Conservation (phyloP, 441 rosid species). For the Geranium incanum region DNA sequence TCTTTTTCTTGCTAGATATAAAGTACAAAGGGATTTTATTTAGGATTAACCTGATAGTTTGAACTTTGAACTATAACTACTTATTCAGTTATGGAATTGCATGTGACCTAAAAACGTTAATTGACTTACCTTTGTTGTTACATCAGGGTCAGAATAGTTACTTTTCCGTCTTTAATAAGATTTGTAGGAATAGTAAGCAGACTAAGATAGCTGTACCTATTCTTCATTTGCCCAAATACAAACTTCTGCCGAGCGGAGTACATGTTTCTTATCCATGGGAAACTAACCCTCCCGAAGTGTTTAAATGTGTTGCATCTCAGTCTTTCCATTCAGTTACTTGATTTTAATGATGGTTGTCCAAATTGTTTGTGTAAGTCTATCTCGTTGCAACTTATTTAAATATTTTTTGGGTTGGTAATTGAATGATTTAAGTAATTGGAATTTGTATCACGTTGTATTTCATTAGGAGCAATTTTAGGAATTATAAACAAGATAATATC, state of each 20-base stretch:
- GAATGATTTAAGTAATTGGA: not conserved
- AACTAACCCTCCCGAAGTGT: not conserved
- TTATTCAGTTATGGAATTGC: not conserved
- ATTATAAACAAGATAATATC: constrained; percentile 3
- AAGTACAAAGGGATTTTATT: not conserved
- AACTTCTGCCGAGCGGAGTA: not conserved
- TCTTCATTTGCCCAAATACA: not conserved
- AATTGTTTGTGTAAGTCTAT: not conserved
- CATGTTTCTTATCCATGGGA: not conserved
- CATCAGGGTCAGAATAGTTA: not conserved
- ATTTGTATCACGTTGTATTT: not conserved
- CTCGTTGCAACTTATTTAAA: not conserved
- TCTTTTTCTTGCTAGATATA: not conserved
- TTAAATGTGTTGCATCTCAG: not conserved
- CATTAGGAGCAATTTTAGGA: not conserved
- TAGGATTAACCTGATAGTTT: not conserved
- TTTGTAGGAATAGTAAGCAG: not conserved
- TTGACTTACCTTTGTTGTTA: not conserved
- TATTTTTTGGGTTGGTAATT: not conserved
- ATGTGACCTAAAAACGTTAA: not conserved
- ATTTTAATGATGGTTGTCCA: not conserved
- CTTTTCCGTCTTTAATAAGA: not conserved
- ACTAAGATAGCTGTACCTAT: not conserved
- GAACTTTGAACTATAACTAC: not conserved
- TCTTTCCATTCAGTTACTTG: not conserved